These are phyloP conservation scores for Arthrobotrys musiformis DNA, from an alignment of 2,329 filamentous ascomycete genomes.

Conservation along the genomic window DNA sequence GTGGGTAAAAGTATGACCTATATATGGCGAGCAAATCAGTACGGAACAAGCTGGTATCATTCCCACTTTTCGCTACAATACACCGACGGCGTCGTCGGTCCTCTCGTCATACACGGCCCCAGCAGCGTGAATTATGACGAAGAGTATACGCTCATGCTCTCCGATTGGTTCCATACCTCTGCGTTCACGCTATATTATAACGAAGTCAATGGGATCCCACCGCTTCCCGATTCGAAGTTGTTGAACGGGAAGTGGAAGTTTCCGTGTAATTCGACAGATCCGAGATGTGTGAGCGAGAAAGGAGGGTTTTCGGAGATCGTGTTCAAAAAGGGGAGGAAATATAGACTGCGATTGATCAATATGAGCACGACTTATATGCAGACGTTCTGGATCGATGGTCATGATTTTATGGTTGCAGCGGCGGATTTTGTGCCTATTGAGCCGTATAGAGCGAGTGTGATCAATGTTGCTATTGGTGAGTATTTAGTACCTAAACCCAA, in stretches of 20 bases:
- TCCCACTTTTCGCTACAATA: slow-evolving; percentile 70
- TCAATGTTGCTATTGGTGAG: slow-evolving; percentile 72
- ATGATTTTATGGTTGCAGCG: slow-evolving; percentile 73
- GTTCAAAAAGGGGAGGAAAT: slow-evolving; percentile 56
- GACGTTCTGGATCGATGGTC: slow-evolving; percentile 68
- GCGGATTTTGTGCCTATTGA: slow-evolving; percentile 73
- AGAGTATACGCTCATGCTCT: slow-evolving; percentile 72
- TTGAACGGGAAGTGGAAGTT: slow-evolving; percentile 51
- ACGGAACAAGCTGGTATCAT: slow-evolving; percentile 71
- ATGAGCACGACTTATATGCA: slow-evolving; percentile 61
- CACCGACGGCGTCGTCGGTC: slow-evolving; percentile 70
- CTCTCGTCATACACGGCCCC: slow-evolving; percentile 72
- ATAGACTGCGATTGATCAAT: slow-evolving; percentile 64
- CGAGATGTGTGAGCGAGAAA: slow-evolving; percentile 48
- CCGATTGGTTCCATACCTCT: slow-evolving; percentile 72
- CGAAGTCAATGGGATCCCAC: slow-evolving; percentile 58
- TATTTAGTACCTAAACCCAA: slow-evolving; percentile 59
- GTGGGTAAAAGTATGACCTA: slow-evolving; percentile 67
- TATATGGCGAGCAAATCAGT: slow-evolving; percentile 69
- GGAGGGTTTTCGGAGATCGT: slow-evolving; percentile 53
- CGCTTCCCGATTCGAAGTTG: slow-evolving; percentile 31
- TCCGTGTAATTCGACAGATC: slow-evolving; percentile 58
- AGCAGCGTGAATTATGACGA: slow-evolving; percentile 71
- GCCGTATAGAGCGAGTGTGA: slow-evolving; percentile 72
- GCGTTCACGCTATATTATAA: slow-evolving; percentile 59